These are phyloP conservation scores for Ophiostoma ulmi DNA, from an alignment of 2,329 filamentous ascomycete genomes.

Conservation along the genomic window DNA sequence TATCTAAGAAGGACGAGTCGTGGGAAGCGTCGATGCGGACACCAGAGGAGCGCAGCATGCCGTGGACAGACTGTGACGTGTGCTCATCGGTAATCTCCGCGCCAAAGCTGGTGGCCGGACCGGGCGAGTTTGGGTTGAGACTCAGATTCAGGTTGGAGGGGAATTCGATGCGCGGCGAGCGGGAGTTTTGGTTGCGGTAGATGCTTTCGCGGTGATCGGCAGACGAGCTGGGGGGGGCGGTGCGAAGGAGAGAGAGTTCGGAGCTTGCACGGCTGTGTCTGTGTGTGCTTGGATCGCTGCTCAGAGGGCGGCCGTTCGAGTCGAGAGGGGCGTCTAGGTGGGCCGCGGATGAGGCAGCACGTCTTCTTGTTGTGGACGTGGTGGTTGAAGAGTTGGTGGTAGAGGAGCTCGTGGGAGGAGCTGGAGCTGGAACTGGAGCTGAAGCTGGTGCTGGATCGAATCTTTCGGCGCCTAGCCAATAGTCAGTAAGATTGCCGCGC, in stretches of 20 bases:
- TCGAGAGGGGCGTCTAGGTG: slow-evolving; percentile 55
- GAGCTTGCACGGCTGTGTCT: slow-evolving; percentile 68
- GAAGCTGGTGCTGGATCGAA: neutral
- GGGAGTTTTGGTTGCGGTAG: slow-evolving; percentile 40
- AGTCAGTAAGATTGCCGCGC: slow-evolving; percentile 1
- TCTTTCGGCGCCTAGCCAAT: slow-evolving; percentile 20
- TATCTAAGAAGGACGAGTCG: slow-evolving; percentile 55
- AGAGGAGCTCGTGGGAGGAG: slow-evolving; percentile 1
- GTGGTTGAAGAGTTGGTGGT: neutral
- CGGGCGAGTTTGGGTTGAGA: slow-evolving; percentile 31
- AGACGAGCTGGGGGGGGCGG: slow-evolving; percentile 41
- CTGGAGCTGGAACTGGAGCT: neutral
- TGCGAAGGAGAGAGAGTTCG: slow-evolving; percentile 58
- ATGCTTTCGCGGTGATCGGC: slow-evolving; percentile 34
- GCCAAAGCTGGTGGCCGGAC: slow-evolving; percentile 27
- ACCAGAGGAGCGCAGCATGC: slow-evolving; percentile 48
- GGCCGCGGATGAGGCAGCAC: slow-evolving; percentile 58
- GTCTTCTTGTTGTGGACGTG: slow-evolving; percentile 40
- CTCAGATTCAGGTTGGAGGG: neutral
- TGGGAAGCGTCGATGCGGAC: slow-evolving; percentile 47
- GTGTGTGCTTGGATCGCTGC: slow-evolving; percentile 51
- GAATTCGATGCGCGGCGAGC: slow-evolving; percentile 46
- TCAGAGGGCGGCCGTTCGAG: slow-evolving; percentile 48
- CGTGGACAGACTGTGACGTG: slow-evolving; percentile 43
- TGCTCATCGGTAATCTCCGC: slow-evolving; percentile 44